Conservation (phyloP, 805 yeast species). For the Ascoidea rubescens region DNA sequence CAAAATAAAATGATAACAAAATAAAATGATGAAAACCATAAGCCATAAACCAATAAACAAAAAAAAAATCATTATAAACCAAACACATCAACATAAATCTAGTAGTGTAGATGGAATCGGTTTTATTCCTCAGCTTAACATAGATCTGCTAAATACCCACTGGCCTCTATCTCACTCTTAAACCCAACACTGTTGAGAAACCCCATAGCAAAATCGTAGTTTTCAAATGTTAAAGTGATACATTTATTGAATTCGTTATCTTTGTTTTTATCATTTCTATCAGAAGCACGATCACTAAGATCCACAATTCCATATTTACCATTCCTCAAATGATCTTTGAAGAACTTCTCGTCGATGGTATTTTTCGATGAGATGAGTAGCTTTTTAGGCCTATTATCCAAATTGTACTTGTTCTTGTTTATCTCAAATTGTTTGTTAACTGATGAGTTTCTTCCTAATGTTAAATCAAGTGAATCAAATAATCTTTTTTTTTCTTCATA, state of each 20-base stretch:
- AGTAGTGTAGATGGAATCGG: too few relatives aligned
- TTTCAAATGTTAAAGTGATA: constrained; percentile 1
- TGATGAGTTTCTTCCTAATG: background rate
- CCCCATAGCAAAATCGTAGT: background rate
- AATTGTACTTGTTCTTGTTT: background rate
- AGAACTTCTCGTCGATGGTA: background rate
- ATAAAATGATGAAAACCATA: too few relatives aligned
- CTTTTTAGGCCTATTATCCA: constrained; percentile 1
- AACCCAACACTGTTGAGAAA: background rate
- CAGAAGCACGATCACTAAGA: background rate
- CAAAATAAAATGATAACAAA: too few relatives aligned
- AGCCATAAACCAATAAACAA: too few relatives aligned
- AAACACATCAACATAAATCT: too few relatives aligned
- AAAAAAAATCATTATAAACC: too few relatives aligned
- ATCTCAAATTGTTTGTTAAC: background rate
- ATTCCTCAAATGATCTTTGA: background rate
- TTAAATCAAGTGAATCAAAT: background rate
- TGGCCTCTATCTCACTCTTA: too few relatives aligned
- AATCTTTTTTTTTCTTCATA: background rate
- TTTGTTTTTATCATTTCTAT: background rate
- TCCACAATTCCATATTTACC: background rate
- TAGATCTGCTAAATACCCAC: too few relatives aligned
- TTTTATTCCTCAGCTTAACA: too few relatives aligned
- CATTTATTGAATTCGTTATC: background rate
- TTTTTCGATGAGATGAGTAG: background rate